phyloP scores from a whole-genome alignment of 805 yeast genomes.

The Nakazawaea siamensis region DNA sequence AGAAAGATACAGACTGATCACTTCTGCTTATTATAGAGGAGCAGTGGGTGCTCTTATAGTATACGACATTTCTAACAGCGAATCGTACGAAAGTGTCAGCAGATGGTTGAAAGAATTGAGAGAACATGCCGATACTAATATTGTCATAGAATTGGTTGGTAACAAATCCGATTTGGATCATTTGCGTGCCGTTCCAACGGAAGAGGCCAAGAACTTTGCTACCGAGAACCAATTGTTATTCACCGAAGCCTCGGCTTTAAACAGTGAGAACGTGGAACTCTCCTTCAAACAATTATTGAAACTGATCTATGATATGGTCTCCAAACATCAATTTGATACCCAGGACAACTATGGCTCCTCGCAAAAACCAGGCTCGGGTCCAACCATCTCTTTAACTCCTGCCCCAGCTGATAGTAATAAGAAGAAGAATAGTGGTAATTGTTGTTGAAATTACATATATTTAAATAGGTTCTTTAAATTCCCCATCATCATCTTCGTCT shows the following conservation, averaged over 20 bases:
- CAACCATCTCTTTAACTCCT: slow-evolving; percentile 87
- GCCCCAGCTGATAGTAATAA: slow-evolving; percentile 75
- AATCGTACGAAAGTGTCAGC: slow-evolving; percentile 75
- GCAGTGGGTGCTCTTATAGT: slow-evolving; percentile 97
- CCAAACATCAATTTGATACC: slow-evolving; percentile 86
- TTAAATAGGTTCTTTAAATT: slow-evolving; percentile 30
- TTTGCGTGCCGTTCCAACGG: slow-evolving; percentile 93
- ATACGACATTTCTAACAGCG: slow-evolving; percentile 89
- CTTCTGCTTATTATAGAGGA: slow-evolving; percentile 95
- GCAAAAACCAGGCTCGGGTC: slow-evolving; percentile 71
- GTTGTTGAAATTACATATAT: slow-evolving; percentile 64
- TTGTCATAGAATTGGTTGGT: slow-evolving; percentile 89
- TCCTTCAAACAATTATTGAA: slow-evolving; percentile 91
- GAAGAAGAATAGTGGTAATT: slow-evolving; percentile 48
- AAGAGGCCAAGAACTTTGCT: slow-evolving; percentile 93
- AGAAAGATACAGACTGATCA: slow-evolving; percentile 96
- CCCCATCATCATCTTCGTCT: slow-evolving; percentile 32
- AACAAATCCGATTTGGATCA: slow-evolving; percentile 88
- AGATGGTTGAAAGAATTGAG: slow-evolving; percentile 88
- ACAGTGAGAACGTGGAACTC: slow-evolving; percentile 88
- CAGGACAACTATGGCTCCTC: slow-evolving; percentile 46
- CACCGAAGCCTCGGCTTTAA: slow-evolving; percentile 93
- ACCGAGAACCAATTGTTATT: slow-evolving; percentile 85
- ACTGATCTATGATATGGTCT: slow-evolving; percentile 89
- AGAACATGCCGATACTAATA: slow-evolving; percentile 90